Evolutionary conservation across 2,329 filamentous ascomycete species (phyloP), one percentile per base, ranked within the genome.

Genomic region (Stromatinia cepivora): DNA sequence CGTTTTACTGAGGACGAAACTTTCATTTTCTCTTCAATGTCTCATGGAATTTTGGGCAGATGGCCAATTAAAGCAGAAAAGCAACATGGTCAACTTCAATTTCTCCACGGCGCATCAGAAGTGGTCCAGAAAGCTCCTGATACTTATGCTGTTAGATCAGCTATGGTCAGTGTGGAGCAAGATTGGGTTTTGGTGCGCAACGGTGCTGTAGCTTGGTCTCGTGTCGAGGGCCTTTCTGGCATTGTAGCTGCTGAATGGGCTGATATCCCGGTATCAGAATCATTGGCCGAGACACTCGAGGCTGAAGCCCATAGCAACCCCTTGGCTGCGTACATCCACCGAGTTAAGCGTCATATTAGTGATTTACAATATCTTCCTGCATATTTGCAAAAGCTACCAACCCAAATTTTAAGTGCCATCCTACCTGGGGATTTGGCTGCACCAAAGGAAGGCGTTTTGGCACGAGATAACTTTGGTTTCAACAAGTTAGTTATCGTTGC

Each of bases 101-200:
- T 67, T 62, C 74, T 92, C 2, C 88, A 93, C 73, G 90, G 88
- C 3, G 89, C 91, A 6, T 92, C 94, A 1, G 94, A 98, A 77
- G 91, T 97, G 13, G 86, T 96, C 70, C 86, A 90, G 74, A 92
- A 91, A 78, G 81, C 82, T 46, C 82, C 81, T 13, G 84, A 88
- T 66, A 88, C 86, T 6, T 93, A 90, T 70, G 93, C 94, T 52
- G 88, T 97, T 17, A 86, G 95, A 68, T 88, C 90, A 42, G 94
- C 93, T 3, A 82, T 92, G 28, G 84, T 92, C 8, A 87, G 85
- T 76, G 87, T 80, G 79, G 87, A 79, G 1, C 85, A 90, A 31
- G 91, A 97, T 75, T 97, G 94, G 92, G 83, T 90, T 34, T 83
- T 98, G 65, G 84, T 97, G 57, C 90, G 91, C 69, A 97, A 97